Conservation (phyloP, 2,329 filamentous ascomycete genomes). For the Aspergillus flavus region DNA sequence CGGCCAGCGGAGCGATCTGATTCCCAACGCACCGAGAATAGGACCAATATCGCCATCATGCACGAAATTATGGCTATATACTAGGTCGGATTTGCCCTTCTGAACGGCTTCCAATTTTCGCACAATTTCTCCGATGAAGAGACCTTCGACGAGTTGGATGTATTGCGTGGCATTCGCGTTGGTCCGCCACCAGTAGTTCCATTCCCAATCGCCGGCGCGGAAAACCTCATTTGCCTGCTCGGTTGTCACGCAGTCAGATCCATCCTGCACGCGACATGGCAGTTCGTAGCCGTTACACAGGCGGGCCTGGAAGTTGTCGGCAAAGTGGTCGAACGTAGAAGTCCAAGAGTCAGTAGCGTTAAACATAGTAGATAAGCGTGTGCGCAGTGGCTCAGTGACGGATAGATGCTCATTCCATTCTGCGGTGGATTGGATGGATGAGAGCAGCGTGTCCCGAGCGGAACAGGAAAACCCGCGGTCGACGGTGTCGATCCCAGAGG, state of each 20-base stretch:
- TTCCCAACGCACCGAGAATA: conserved; percentile 38
- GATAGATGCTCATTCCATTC: conserved; percentile 40
- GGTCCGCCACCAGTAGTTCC: conserved; percentile 45
- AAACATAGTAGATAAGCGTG: conserved; percentile 34
- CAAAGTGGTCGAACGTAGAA: conserved; percentile 42
- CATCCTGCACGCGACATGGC: conserved; percentile 34
- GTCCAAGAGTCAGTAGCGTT: conserved; percentile 37
- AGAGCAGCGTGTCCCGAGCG: conserved; percentile 26
- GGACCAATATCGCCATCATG: conserved; percentile 45
- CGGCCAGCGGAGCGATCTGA: conserved; percentile 41
- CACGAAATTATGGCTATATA: conserved; percentile 40
- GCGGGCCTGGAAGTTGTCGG: conserved; percentile 45
- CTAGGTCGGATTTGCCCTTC: conserved; percentile 24
- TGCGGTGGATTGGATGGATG: conserved; percentile 29
- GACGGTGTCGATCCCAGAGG: conserved; percentile 38
- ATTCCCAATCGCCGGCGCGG: conserved; percentile 46
- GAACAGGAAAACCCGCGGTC: conserved; percentile 40
- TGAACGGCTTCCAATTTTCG: conserved; percentile 32
- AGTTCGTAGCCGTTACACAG: conserved; percentile 44
- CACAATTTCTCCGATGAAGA: conserved; percentile 44
- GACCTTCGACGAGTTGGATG: conserved; percentile 40
- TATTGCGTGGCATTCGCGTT: conserved; percentile 39
- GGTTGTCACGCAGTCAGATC: conserved; percentile 33
- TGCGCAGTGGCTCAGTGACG: conserved; percentile 35
- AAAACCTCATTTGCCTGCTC: conserved; percentile 40